These are phyloP conservation scores for Ambispora gerdemannii DNA, from an alignment of 192 early-diverging fungal species.

Conservation along the genomic window DNA sequence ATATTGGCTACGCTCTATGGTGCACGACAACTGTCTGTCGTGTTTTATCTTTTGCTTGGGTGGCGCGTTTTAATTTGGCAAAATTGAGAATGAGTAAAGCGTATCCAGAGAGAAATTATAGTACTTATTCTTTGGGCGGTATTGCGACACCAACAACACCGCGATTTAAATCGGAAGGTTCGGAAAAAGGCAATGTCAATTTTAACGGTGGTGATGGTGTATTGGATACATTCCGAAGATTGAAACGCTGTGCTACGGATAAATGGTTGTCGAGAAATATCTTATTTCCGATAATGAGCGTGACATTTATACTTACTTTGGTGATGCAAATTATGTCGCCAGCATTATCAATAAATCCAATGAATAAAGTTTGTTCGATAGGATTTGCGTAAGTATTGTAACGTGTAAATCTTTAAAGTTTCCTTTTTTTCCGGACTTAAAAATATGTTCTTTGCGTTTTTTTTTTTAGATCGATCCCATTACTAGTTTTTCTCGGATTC, in stretches of 20 bases:
- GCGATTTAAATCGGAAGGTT: background rate
- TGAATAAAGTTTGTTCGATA: background rate
- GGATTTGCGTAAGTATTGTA: background rate
- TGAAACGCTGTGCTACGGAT: conserved; percentile 9
- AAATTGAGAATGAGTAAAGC: conserved; percentile 16
- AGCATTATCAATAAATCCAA: background rate
- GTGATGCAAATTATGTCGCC: background rate
- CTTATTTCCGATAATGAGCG: background rate
- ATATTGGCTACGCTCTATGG: conserved; percentile 20
- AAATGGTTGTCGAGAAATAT: conserved; percentile 22
- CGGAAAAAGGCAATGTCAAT: background rate
- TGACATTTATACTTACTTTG: background rate
- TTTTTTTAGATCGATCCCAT: conserved; percentile 2
- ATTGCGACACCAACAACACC: background rate
- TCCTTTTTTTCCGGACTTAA: too few relatives aligned
- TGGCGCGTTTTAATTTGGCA: conserved; percentile 20
- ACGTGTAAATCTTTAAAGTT: too few relatives aligned
- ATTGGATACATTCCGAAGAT: conserved; percentile 15
- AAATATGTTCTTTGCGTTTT: too few relatives aligned
- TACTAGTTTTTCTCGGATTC: background rate
- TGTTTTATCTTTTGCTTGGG: conserved; percentile 16
- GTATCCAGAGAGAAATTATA: background rate
- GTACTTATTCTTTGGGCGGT: background rate
- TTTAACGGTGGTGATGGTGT: background rate
- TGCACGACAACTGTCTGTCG: conserved; percentile 1